Evolutionary conservation across 2,329 filamentous ascomycete genomes (phyloP), one percentile per base, ranked within the genome.

Genomic region (Pestalotiopsis sp.): DNA sequence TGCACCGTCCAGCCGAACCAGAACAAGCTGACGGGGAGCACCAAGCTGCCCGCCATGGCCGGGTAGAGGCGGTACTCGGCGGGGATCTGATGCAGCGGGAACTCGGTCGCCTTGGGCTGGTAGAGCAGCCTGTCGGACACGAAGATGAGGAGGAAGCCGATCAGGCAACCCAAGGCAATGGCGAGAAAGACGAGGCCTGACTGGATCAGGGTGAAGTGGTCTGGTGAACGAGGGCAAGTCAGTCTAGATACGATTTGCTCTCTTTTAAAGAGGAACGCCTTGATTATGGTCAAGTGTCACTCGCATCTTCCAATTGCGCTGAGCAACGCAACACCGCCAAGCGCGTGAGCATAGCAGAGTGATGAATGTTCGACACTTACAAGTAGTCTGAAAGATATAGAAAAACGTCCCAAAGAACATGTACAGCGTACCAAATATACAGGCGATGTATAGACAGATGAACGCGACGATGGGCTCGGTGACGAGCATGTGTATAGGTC

Each of bases 391-490:
- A 69, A 87, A 87, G 1, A 84, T 82, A 71, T 82, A 86, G 0
- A 85, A 84, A 0, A 87, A 83, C 0, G 81, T 82, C 1, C 83
- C 83, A 71, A 88, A 87, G 79, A 88, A 87, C 59, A 78, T 83
- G 70, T 85, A 88, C 1, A 88, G 78, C 0, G 85, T 84, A 4
- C 83, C 86, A 67, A 88, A 88, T 66, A 84, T 82, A 72, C 83
- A 84, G 0, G 85, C 78, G 0, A 84, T 80, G 72, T 88, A 88
- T 0, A 88, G 73, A 57, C 82, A 84, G 49, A 84, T 77, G 67
- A 90, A 87, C 12, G 85, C 84, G 2, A 91, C 86, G 49, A 92
- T 90, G 2, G 90, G 89, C 72, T 92, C 90, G 1, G 85, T 84
- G 56, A 89, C 74, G 7, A 92, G 81, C 83, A 92, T 89, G 59